Conservation (phyloP, 768 basidiomycete species). For the Mycena alexandri region DNA sequence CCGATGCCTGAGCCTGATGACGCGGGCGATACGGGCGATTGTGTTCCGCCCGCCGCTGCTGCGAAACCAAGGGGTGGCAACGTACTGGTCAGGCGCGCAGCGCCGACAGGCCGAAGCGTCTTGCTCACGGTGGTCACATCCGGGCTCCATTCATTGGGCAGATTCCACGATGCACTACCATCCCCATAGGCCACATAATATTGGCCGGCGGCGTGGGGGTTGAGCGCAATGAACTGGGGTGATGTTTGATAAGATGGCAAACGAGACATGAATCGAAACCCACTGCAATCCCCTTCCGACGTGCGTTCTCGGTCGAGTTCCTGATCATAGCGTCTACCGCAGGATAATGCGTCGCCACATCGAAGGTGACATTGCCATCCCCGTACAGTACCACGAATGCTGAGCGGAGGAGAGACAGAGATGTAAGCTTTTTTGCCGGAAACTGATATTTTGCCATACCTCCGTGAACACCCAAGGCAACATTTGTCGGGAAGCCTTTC, state of each 20-base stretch:
- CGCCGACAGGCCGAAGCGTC: slow-evolving; percentile 21
- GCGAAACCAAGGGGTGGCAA: neutral
- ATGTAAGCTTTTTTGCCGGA: too few species aligned
- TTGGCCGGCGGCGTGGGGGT: slow-evolving; percentile 31
- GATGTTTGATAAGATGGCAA: neutral
- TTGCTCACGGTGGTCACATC: slow-evolving; percentile 36
- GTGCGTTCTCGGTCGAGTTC: slow-evolving; percentile 25
- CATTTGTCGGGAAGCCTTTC: slow-evolving; percentile 28
- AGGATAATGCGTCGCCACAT: slow-evolving; percentile 31
- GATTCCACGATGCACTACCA: slow-evolving; percentile 31
- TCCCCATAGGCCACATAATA: slow-evolving; percentile 38
- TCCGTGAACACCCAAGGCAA: slow-evolving; percentile 31
- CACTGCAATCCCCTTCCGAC: slow-evolving; percentile 35
- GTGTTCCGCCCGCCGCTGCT: slow-evolving; percentile 5
- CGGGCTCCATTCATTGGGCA: slow-evolving; percentile 29
- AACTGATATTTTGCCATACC: too few species aligned
- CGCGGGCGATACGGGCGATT: slow-evolving; percentile 2
- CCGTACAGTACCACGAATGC: slow-evolving; percentile 33
- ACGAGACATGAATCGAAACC: neutral
- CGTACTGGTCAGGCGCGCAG: neutral
- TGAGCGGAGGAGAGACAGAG: too few species aligned
- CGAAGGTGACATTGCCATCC: slow-evolving; percentile 34
- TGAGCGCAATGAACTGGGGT: slow-evolving; percentile 32
- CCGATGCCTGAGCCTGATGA: slow-evolving; percentile 14
- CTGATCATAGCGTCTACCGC: slow-evolving; percentile 33